Conservation (phyloP, 2,329 filamentous ascomycete species). For the Alternaria consortialis region DNA sequence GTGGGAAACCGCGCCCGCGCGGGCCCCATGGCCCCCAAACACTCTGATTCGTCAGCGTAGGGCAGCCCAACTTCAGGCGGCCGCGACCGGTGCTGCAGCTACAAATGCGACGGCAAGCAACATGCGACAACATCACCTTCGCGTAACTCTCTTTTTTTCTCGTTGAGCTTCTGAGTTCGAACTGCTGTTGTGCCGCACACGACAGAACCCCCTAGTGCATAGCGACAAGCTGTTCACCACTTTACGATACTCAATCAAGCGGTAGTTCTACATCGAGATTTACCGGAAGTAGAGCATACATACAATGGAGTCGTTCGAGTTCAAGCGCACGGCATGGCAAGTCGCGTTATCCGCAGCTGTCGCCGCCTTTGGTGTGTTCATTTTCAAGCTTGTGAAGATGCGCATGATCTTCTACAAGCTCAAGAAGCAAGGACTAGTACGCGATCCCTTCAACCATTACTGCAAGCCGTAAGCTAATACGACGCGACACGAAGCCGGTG, state of each 20-base stretch:
- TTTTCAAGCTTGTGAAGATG: slow-evolving; percentile 12
- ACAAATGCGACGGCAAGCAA: too few relatives aligned
- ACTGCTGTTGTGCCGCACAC: too few relatives aligned
- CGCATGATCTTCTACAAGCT: slow-evolving; percentile 20
- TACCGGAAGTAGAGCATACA: too few relatives aligned
- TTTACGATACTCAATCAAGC: too few relatives aligned
- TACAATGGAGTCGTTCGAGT: too few relatives aligned
- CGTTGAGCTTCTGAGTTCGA: too few relatives aligned
- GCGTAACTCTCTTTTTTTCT: too few relatives aligned
- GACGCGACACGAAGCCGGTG: slow-evolving; percentile 13
- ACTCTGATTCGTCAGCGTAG: not conserved
- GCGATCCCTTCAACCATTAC: not conserved
- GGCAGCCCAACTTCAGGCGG: not conserved
- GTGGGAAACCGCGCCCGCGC: not conserved
- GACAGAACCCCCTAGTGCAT: too few relatives aligned
- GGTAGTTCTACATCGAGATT: too few relatives aligned
- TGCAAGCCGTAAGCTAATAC: too few relatives aligned
- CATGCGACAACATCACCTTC: too few relatives aligned
- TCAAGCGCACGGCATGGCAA: not conserved
- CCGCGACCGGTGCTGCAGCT: not conserved
- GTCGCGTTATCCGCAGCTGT: slow-evolving; percentile 5
- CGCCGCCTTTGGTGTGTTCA: slow-evolving; percentile 5
- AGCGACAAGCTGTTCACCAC: too few relatives aligned
- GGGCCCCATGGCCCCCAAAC: not conserved
- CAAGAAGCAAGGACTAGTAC: slow-evolving; percentile 21